A percentile compares a stretch with the other conserved stretches of the same genome.
Evolutionary conservation across 106 monocot genomes (phyloP).

Genomic region (Narthecium ossifragum): DNA sequence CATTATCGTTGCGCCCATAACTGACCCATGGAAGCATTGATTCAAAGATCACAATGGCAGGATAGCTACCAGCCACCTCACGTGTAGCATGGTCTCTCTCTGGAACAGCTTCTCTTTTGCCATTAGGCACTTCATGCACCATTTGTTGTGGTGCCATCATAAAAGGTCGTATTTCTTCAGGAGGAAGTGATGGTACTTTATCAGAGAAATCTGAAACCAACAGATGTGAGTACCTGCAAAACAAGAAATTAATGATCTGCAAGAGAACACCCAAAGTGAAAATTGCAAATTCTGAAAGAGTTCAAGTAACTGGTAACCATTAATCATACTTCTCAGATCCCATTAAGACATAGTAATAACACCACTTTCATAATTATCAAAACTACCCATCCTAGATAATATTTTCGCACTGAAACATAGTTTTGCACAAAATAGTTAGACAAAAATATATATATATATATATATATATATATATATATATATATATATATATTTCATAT

Average conservation of each 20-base stretch:
- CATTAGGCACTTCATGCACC: conserved; percentile 40
- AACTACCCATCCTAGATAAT: too few species aligned
- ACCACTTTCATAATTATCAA: too few species aligned
- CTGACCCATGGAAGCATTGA: conserved; percentile 82
- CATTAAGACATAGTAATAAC: too few species aligned
- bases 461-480: neutral
- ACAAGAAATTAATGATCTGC: neutral
- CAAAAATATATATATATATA: neutral
- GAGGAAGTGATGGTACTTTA: conserved; percentile 68
- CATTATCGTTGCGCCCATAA: conserved; percentile 43
- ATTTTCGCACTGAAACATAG: too few species aligned
- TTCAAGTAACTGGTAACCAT: too few species aligned
- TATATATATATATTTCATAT: neutral
- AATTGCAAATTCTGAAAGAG: too few species aligned
- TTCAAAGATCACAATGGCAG: conserved; percentile 78
- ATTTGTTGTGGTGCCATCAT: conserved; percentile 54
- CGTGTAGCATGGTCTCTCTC: conserved; percentile 39
- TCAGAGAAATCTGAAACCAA: conserved; percentile 93
- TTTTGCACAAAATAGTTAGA: neutral
- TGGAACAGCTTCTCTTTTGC: conserved; percentile 18
- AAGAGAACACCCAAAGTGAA: too few species aligned
- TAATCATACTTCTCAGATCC: too few species aligned
- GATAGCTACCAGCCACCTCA: conserved; percentile 65
- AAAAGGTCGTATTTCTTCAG: conserved; percentile 78
- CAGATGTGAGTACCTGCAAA: conserved; percentile 86